Evolutionary conservation across 139 green algal genomes (phyloP), one percentile per base, ranked within the genome.

Genomic region (Bryopsis sp.): DNA sequence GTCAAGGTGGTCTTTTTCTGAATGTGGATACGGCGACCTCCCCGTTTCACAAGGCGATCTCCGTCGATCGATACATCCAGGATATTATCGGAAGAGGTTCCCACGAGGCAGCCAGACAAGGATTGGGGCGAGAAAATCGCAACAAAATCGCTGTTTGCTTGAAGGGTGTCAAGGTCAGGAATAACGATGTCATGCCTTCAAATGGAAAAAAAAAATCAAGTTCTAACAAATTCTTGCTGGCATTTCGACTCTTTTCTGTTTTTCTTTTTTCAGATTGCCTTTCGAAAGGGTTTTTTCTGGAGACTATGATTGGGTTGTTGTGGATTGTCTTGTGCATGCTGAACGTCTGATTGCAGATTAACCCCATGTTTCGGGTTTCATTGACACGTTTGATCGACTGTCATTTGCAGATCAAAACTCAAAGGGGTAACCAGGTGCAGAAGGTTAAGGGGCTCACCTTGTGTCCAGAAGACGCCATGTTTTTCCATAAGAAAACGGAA

Each of bases 1-100:
- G 65, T 29, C 65, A 72, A 43, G n/a, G 31, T 47, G 65, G 65
- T 7, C 46, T 72, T 7, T 58, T 48, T 32, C 43, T 72, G 11
- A 72, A 62, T 31, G 48, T 72, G 43, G 65, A 72, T 29, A 47
- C 43, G 4, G 65, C 65, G 3, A 39, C 36, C 46, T 35, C 24
- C 6, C 19, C 35, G 5, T 72, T 72, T 29, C 35, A 64, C 65
- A 47, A 72, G 31, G 39, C 65, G 22, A 29, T 58, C 22, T 24
- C 5, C 43, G 46, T 69, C 62, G 5, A n/a, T 33, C 7, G 54
- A 35, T 69, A 57, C 62, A 69, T 69, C 62, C 7, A 8, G 3
- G 39, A 69, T 35, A 31, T 69, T 28, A 28, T 69, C 11, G 43
- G 43, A 50, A 50, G 11, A 15, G 11, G 15, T 50, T 50, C 43